These are phyloP conservation scores for Bothriochloa decipiens DNA, from an alignment of 176 grass and related monocot genomes.

Conservation along the genomic window DNA sequence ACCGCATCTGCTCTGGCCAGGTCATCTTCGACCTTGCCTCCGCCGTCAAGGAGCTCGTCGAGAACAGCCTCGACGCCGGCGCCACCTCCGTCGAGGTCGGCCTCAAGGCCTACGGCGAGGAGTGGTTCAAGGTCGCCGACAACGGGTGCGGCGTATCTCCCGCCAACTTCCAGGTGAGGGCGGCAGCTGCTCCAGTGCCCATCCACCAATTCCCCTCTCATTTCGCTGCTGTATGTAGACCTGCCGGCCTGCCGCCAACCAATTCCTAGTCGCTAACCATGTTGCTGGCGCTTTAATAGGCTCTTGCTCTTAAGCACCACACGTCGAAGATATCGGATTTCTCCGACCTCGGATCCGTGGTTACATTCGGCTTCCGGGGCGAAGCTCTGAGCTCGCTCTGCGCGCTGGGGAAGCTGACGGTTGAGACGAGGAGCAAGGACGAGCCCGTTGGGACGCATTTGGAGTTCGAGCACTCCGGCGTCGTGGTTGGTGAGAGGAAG, in stretches of 20 bases:
- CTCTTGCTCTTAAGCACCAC: slow-evolving; percentile 86
- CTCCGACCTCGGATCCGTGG: slow-evolving; percentile 67
- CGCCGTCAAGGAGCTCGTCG: slow-evolving; percentile 93
- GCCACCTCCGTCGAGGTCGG: slow-evolving; percentile 77
- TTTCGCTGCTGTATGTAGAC: background rate
- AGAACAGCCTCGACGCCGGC: slow-evolving; percentile 97
- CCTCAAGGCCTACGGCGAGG: slow-evolving; percentile 87
- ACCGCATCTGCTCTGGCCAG: slow-evolving; percentile 91
- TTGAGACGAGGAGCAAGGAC: slow-evolving; percentile 85
- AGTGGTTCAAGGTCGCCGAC: slow-evolving; percentile 83
- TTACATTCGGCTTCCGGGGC: slow-evolving; percentile 85
- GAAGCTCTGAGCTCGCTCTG: slow-evolving; percentile 92
- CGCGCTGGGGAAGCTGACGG: slow-evolving; percentile 63
- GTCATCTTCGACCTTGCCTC: slow-evolving; percentile 92
- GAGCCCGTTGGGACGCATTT: slow-evolving; percentile 75
- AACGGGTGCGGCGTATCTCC: slow-evolving; percentile 85
- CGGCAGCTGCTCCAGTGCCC: background rate
- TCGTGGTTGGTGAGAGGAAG: slow-evolving; percentile 70
- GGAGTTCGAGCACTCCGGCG: slow-evolving; percentile 78
- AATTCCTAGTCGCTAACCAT: slow-evolving; percentile 2
- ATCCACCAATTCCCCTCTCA: background rate
- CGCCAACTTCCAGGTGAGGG: slow-evolving; percentile 72
- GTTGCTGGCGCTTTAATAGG: slow-evolving; percentile 30
- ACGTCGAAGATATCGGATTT: slow-evolving; percentile 94
- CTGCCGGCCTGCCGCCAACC: no score